Evolutionary conservation across 2,329 filamentous ascomycete species (phyloP), one percentile per base, ranked within the genome.

Genomic region (Colletotrichum godetiae): DNA sequence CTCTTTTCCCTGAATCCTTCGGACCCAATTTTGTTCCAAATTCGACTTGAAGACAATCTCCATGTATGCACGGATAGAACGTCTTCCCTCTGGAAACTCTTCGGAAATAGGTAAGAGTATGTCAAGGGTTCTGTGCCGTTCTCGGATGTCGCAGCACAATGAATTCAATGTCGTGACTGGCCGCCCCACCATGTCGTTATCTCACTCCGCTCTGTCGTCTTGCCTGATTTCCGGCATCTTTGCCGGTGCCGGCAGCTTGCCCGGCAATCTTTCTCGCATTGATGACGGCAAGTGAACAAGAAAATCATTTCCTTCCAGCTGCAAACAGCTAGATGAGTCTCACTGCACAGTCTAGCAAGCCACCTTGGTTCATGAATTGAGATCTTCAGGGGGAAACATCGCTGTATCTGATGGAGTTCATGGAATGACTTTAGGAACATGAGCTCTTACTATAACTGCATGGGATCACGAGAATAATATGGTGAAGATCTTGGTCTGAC

Each of bases 161-260:
- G 67, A 58, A 37, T 27, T 31, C 37, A 29, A 65, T 58, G 67
- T 70, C 55, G 61, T 70, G 67, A 65, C 55, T 37, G 61, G 55
- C 22, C 7, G 67, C 53, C 67, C 67, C 67, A 42, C 67, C 59
- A 66, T 70, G 67, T 70, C 67, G 67, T 70, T 70, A 70, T 70
- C 61, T 37, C 53, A 31, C 67, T 60, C 67, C 67, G 61, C 67
- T 66, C 67, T 70, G 35, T 70, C 67, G 67, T 24, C 61, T 70
- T 70, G 13, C 19, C 53, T 22, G 15, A 33, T 31, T n/a, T 42
- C 67, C 55, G 67, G 67, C 61, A 59, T 24, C n/a, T 53, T 13
- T 46, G 61, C 61, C 60, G 67, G n/a, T 57, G 33, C 58, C 46
- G 33, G 46, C 49, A 8, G 3, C 8, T 24, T 19, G 11, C n/a